A percentile compares a stretch with the other conserved stretches of the same genome.
phyloP scores from a whole-genome alignment of 2,329 filamentous ascomycete species.

The Phialophora macrospora region DNA sequence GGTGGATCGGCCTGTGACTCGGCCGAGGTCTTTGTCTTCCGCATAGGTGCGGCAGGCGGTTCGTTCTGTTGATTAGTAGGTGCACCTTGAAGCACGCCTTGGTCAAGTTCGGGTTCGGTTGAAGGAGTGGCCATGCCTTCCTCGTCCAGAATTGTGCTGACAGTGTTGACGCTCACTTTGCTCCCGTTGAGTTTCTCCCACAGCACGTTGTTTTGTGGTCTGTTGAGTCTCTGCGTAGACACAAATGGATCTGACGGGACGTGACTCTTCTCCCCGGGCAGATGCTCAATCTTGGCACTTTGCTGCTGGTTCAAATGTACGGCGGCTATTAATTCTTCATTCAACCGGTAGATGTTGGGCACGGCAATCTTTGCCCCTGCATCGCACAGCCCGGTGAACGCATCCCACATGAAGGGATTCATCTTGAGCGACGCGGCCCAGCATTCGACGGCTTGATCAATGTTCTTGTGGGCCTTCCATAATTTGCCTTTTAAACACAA shows the following conservation, averaged over 20 bases:
- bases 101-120: slow-evolving; percentile 31
- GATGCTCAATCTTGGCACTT: slow-evolving; percentile 40
- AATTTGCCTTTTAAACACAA: slow-evolving; percentile 84
- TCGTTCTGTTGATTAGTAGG: slow-evolving; percentile 44
- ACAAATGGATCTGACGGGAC: slow-evolving; percentile 52
- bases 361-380: slow-evolving; percentile 74
- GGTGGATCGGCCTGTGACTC: slow-evolving; percentile 61
- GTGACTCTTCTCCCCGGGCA: slow-evolving; percentile 46
- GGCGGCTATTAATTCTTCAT: slow-evolving; percentile 63
- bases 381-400: slow-evolving; percentile 86
- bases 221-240: slow-evolving; percentile 45
- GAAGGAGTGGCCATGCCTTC: slow-evolving; percentile 32
- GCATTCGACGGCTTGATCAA: slow-evolving; percentile 80
- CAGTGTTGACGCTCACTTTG: slow-evolving; percentile 46
- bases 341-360: slow-evolving; percentile 83
- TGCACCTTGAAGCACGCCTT: slow-evolving; percentile 32
- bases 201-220: slow-evolving; percentile 46
- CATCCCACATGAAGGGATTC: slow-evolving; percentile 98
- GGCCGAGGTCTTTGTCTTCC: slow-evolving; percentile 61
- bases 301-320: slow-evolving; percentile 42
- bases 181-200: slow-evolving; percentile 57
- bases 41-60: slow-evolving; percentile 50
- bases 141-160: slow-evolving; percentile 35
- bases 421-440: slow-evolving; percentile 87
- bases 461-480: slow-evolving; percentile 77